These are phyloP conservation scores for Striga hermonthica DNA, from an alignment of 305 asterid species.

Conservation along the genomic window DNA sequence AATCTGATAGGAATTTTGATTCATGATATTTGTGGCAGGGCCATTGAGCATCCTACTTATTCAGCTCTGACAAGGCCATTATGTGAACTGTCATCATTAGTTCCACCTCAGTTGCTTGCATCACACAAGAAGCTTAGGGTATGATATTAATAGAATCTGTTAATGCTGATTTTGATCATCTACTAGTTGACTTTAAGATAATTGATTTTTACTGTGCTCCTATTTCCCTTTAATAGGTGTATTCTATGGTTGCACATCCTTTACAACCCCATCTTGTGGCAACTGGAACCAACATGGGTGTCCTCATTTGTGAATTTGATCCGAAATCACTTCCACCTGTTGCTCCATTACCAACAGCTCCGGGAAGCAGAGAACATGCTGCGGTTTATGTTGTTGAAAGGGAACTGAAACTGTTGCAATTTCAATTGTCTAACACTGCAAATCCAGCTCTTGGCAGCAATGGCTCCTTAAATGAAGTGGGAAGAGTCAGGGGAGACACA, in stretches of 20 bases:
- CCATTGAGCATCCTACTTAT: constrained; percentile 90
- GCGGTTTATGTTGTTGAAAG: constrained; percentile 86
- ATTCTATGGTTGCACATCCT: constrained; percentile 91
- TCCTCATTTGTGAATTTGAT: constrained; percentile 91
- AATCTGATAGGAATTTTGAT: constrained; percentile 28
- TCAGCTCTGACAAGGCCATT: constrained; percentile 93
- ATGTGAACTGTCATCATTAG: constrained; percentile 89
- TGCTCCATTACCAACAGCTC: constrained; percentile 73
- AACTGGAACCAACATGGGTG: constrained; percentile 88
- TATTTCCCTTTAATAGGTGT: constrained; percentile 52
- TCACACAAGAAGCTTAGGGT: constrained; percentile 96
- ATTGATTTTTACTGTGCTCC: constrained; percentile 10
- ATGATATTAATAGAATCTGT: constrained; percentile 28
- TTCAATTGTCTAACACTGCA: constrained; percentile 74
- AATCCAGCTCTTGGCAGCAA: constrained; percentile 93
- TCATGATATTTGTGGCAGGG: constrained; percentile 58
- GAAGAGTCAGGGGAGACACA: constrained; percentile 83
- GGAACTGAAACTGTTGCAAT: constrained; percentile 79
- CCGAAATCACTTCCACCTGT: constrained; percentile 86
- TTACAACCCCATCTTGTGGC: constrained; percentile 95
- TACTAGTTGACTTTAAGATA: constrained; percentile 17
- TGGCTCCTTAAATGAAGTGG: constrained; percentile 77
- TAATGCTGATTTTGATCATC: constrained; percentile 23
- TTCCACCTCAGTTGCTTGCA: constrained; percentile 81
- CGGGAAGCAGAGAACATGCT: constrained; percentile 77